Evolutionary conservation across 192 early-diverging fungal genomes (phyloP).

Genomic region (Borealophlyctis nickersoniae): DNA sequence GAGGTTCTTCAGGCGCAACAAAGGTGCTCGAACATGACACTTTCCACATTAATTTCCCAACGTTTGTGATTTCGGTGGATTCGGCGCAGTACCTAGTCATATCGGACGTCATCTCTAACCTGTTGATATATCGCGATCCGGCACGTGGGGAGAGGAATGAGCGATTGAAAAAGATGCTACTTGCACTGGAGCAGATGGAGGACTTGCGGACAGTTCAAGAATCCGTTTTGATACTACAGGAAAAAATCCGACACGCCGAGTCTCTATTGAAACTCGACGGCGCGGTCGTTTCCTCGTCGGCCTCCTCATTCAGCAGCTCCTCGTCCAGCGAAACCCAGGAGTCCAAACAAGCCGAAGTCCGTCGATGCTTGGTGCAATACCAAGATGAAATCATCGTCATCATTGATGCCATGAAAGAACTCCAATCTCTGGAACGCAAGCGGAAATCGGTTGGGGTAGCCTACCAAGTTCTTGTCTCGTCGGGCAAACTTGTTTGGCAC

Average conservation of each 20-base stretch:
- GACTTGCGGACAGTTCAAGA: slow-evolving; percentile 54
- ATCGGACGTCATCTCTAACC: slow-evolving; percentile 70
- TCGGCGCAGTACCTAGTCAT: slow-evolving; percentile 73
- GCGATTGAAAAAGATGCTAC: slow-evolving; percentile 69
- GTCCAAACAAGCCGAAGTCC: slow-evolving; percentile 21
- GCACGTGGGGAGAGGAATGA: slow-evolving; percentile 68
- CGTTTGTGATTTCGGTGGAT: slow-evolving; percentile 67
- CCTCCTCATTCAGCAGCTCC: not conserved
- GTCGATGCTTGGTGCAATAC: slow-evolving; percentile 30
- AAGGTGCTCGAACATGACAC: slow-evolving; percentile 51
- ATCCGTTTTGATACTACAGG: slow-evolving; percentile 57
- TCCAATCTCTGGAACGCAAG: slow-evolving; percentile 50
- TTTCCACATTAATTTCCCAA: slow-evolving; percentile 69
- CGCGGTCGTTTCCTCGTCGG: not conserved
- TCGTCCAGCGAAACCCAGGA: not conserved
- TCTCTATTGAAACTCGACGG: slow-evolving; percentile 17
- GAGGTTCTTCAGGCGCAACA: not conserved
- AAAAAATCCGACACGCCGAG: slow-evolving; percentile 52
- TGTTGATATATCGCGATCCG: slow-evolving; percentile 83
- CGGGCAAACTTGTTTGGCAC: slow-evolving; percentile 67
- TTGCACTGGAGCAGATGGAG: slow-evolving; percentile 75
- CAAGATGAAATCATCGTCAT: slow-evolving; percentile 70
- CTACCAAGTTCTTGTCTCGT: slow-evolving; percentile 50
- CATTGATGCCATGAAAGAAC: slow-evolving; percentile 62
- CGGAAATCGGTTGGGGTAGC: slow-evolving; percentile 55